Evolutionary conservation across 2,329 filamentous ascomycete genomes (phyloP), one percentile per base, ranked within the genome.

Genomic region (Fusarium subtropicale): DNA sequence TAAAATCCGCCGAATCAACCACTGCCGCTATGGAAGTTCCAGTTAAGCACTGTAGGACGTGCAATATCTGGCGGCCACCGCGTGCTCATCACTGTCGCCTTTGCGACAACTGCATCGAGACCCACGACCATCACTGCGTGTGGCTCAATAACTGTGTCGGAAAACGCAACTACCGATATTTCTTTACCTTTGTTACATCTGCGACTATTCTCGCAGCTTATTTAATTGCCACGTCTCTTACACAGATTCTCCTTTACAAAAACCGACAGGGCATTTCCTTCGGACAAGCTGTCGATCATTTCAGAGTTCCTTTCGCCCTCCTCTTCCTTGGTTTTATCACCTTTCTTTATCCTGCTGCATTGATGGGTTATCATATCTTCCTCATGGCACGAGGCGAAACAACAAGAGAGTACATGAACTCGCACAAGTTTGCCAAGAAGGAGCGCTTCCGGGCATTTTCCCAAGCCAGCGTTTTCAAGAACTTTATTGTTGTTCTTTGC

Each of bases 121-220:
- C 94, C 0, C 93, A 97, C 72, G 96, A 99, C 76, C 96, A 99
- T 76, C 96, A 99, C 80, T 99, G 96, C 76, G 94, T 98, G 18
- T 99, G 96, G 96, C 88, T 99, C 68, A 99, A 99, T 82, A 99
- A 99, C 79, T 99, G 96, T 71, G 91, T 99, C 51, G 96, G 96
- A 44, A 91, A 95, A 71, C 92, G 96, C 74, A 99, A 99, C 81
- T 99, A 99, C 81, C 93, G 96, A 68, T 98, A 95, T 80, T 99
- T 99, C 81, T 97, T 98, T 78, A 88, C 92, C 13, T 99, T 97
- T 79, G 90, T 99, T 69, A 89, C 88, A 56, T 89, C 91, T 16
- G 89, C 88, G n/a, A 93, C 93, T 0, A 71, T 97, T 34, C 85
- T 97, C 20, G 87, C 90, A 0, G 76, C 94, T 18, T 95, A 92